phyloP scores from a whole-genome alignment of 306 rosid species.

The Fagus crenata region DNA sequence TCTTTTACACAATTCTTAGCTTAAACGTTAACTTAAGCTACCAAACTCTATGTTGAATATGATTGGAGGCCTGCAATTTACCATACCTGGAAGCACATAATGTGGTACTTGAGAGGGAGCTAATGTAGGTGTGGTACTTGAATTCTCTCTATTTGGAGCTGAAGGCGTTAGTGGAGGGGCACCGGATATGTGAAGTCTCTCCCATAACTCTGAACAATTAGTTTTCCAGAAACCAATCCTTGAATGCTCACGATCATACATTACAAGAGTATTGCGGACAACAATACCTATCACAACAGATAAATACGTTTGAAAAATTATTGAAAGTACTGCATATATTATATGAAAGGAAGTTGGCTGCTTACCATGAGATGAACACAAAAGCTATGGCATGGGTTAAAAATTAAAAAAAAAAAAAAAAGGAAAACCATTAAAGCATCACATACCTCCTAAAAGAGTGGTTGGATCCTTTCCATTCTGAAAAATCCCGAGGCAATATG shows the following conservation, averaged over 20 bases:
- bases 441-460: slow-evolving; percentile 93
- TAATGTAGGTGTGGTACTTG: slow-evolving; percentile 44
- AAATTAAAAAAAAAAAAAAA: not conserved
- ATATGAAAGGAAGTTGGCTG: slow-evolving; percentile 12
- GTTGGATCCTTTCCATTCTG: slow-evolving; percentile 83
- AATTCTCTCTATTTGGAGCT: slow-evolving; percentile 41
- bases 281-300: slow-evolving; percentile 59
- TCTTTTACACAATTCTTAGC: not conserved
- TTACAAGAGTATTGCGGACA: slow-evolving; percentile 91
- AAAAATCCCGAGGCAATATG: slow-evolving; percentile 91
- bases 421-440: slow-evolving; percentile 4
- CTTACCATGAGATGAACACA: slow-evolving; percentile 6
- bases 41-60: not conserved
- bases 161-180: slow-evolving; percentile 53
- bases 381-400: slow-evolving; percentile 21
- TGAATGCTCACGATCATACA: slow-evolving; percentile 74
- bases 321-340: slow-evolving; percentile 18
- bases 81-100: slow-evolving; percentile 55
- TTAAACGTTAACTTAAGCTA: not conserved
- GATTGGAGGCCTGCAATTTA: slow-evolving; percentile 24
- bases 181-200: slow-evolving; percentile 58
- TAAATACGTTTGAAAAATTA: slow-evolving; percentile 6
- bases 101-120: slow-evolving; percentile 59
- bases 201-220: slow-evolving; percentile 94
- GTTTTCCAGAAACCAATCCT: slow-evolving; percentile 98